Evolutionary conservation across 192 early-diverging fungal genomes (phyloP).

Genomic region (Backusella westeae): DNA sequence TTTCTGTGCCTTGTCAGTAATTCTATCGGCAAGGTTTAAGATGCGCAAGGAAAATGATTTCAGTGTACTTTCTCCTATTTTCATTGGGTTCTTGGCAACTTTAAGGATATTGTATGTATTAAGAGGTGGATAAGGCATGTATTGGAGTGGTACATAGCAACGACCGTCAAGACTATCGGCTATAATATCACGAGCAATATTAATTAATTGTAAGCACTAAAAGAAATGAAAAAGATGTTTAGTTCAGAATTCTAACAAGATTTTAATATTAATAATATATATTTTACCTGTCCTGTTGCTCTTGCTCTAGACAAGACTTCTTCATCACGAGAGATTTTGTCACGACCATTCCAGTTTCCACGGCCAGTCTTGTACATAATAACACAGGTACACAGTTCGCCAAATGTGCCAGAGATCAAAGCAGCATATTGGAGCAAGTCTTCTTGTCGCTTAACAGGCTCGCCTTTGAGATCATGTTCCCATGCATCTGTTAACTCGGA

Average conservation of each 20-base stretch:
- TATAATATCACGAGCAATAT: slow-evolving; percentile 51
- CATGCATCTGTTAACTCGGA: slow-evolving; percentile 32
- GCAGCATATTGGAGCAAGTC: slow-evolving; percentile 34
- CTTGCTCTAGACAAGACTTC: slow-evolving; percentile 25
- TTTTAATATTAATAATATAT: background rate
- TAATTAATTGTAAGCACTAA: slow-evolving; percentile 47
- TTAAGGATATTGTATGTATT: slow-evolving; percentile 13
- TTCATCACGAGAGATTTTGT: slow-evolving; percentile 13
- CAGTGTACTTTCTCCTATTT: slow-evolving; percentile 13
- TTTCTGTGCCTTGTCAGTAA: slow-evolving; percentile 17
- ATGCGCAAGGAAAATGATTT: slow-evolving; percentile 28
- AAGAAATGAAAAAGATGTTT: slow-evolving; percentile 2
- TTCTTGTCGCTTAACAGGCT: slow-evolving; percentile 22
- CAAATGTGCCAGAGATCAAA: slow-evolving; percentile 35
- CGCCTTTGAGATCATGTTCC: slow-evolving; percentile 23
- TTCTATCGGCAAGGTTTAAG: slow-evolving; percentile 28
- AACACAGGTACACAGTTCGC: slow-evolving; percentile 36
- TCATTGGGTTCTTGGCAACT: background rate
- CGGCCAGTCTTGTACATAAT: slow-evolving; percentile 37
- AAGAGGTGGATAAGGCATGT: slow-evolving; percentile 16
- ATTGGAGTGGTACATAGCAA: slow-evolving; percentile 44
- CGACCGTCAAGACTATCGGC: slow-evolving; percentile 36
- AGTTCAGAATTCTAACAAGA: background rate
- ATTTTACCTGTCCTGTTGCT: slow-evolving; percentile 35
- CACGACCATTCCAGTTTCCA: slow-evolving; percentile 27